Evolutionary conservation across 179 eudicot species (phyloP).

Genomic region (Heliamphora ciliata): DNA sequence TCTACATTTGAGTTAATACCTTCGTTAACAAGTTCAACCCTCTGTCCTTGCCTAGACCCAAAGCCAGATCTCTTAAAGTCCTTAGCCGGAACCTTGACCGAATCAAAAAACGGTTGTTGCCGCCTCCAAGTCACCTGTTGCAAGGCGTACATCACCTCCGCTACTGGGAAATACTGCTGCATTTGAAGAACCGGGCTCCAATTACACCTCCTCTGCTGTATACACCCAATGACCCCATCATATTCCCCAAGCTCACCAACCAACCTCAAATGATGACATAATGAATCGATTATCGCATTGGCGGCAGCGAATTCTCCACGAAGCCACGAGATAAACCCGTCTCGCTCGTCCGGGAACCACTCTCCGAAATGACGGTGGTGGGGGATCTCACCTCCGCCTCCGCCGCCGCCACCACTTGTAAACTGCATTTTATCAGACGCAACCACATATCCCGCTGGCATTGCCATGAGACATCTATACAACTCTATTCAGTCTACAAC

Average conservation of each 20-base stretch:
- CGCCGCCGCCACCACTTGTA: constrained; percentile 22
- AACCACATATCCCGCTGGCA: constrained; percentile 40
- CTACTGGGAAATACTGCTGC: constrained; percentile 52
- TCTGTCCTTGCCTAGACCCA: constrained; percentile 34
- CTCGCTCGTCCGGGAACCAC: constrained; percentile 50
- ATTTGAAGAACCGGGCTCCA: constrained; percentile 57
- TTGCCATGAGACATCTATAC: constrained; percentile 31
- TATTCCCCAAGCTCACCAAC: constrained; percentile 54
- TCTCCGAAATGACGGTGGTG: constrained; percentile 27
- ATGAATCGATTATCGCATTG: constrained; percentile 53
- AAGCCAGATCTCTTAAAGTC: constrained; percentile 39
- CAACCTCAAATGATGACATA: constrained; percentile 45
- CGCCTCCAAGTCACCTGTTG: constrained; percentile 49
- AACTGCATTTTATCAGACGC: constrained; percentile 39
- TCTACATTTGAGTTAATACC: constrained; percentile 19
- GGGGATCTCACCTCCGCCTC: constrained; percentile 15
- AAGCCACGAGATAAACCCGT: constrained; percentile 49
- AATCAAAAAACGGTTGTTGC: constrained; percentile 23
- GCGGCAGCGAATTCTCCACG: constrained; percentile 65
- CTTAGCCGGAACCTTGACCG: constrained; percentile 18
- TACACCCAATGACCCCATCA: constrained; percentile 38
- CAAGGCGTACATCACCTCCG: constrained; percentile 38
- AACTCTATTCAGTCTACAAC: neutral
- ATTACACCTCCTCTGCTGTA: constrained; percentile 52
- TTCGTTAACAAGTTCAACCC: constrained; percentile 28